Percentiles rank a stretch among this genome's conserved stretches.
phyloP scores from a whole-genome alignment of 2,329 filamentous ascomycete species.

The Monilinia laxa region DNA sequence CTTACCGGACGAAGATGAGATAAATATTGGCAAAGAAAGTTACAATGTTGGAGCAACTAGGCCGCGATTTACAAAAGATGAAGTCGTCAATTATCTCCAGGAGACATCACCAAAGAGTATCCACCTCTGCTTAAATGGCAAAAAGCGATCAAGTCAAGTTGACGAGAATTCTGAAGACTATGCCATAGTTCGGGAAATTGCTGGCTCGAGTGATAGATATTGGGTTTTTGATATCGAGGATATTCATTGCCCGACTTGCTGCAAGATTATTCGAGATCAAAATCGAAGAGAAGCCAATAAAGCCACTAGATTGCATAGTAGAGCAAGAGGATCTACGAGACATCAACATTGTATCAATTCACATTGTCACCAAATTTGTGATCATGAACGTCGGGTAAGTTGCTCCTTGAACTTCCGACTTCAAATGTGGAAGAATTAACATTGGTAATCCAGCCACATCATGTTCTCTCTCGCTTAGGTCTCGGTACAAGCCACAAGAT shows the following conservation, averaged over 20 bases:
- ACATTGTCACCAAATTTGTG: background rate
- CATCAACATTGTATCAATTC: conserved; percentile 23
- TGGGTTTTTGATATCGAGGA: conserved; percentile 23
- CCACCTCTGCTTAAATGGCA: conserved; percentile 12
- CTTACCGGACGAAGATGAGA: background rate
- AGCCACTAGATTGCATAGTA: background rate
- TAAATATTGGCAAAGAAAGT: background rate
- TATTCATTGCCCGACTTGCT: conserved; percentile 17
- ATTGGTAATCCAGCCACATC: background rate
- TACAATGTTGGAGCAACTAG: rapidly evolving
- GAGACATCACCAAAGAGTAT: background rate
- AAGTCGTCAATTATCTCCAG: background rate
- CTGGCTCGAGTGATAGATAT: background rate
- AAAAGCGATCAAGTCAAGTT: conserved; percentile 7
- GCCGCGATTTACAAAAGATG: background rate
- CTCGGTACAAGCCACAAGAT: background rate
- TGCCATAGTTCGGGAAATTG: background rate
- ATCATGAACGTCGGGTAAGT: conserved; percentile 3
- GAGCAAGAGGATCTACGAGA: background rate
- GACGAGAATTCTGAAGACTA: conserved; percentile 14
- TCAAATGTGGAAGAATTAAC: no score
- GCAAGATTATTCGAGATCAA: conserved; percentile 9
- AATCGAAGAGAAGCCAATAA: background rate
- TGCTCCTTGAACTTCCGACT: background rate
- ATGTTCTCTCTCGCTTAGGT: background rate